Conservation (phyloP, 257 asterid species). For the Misopates orontium region DNA sequence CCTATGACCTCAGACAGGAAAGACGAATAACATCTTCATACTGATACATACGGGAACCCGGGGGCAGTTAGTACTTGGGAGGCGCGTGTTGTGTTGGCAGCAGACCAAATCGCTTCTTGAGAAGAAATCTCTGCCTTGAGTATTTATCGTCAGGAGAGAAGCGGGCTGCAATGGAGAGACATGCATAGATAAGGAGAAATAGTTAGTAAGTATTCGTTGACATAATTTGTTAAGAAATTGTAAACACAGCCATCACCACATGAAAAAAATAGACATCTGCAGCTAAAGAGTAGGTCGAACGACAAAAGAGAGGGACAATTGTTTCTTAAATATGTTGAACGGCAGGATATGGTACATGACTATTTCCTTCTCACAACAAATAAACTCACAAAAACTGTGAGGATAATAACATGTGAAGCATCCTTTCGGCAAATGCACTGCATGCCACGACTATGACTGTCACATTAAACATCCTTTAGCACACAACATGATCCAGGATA, state of each 20-base stretch:
- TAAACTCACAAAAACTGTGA: neutral
- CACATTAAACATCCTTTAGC: neutral
- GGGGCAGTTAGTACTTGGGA: conserved; percentile 52
- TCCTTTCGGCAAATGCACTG: too few species aligned
- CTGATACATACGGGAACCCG: neutral
- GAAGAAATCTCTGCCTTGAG: conserved; percentile 78
- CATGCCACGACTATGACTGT: neutral
- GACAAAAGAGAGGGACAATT: neutral
- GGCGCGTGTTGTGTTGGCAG: conserved; percentile 78
- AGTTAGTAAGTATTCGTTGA: neutral
- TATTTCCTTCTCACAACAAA: neutral
- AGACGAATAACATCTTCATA: conserved; percentile 6
- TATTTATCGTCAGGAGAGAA: conserved; percentile 87
- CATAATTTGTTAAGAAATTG: neutral
- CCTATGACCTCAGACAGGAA: too few species aligned
- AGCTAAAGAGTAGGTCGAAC: neutral
- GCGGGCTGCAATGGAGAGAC: conserved; percentile 57
- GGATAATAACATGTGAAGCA: too few species aligned
- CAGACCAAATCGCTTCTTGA: conserved; percentile 87
- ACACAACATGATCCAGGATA: neutral
- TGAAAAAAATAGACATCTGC: neutral
- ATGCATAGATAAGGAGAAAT: neutral
- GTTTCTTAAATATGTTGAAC: neutral
- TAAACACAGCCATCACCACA: neutral
- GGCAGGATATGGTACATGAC: neutral